A percentile compares a stretch with the other conserved stretches of the same genome.
Conservation (phyloP, 306 rosid species). For the Vigna nakashimae region DNA sequence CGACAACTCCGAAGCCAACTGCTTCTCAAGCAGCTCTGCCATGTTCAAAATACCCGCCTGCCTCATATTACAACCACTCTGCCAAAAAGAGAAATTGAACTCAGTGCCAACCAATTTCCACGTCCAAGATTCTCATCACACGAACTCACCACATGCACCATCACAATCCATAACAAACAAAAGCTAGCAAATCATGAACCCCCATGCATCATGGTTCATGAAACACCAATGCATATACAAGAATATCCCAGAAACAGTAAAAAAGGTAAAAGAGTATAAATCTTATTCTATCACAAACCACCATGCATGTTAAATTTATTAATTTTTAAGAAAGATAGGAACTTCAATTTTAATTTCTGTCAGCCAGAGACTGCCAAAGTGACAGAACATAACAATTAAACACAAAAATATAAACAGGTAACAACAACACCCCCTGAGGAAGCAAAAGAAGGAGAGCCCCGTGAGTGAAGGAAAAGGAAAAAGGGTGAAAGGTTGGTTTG, state of each 20-base stretch:
- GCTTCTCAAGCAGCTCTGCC: conserved; percentile 89
- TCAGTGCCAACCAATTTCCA: conserved; percentile 13
- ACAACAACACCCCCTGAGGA: not conserved
- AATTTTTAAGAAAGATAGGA: not conserved
- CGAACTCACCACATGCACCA: conserved; percentile 29
- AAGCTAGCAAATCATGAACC: not conserved
- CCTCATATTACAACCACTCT: conserved; percentile 93
- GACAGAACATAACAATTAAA: not conserved
- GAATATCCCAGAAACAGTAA: not conserved
- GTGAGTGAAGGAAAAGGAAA: not conserved
- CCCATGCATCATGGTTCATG: conserved; percentile 36
- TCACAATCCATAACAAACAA: conserved; percentile 2
- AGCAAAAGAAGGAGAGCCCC: not conserved
- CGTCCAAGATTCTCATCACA: not conserved
- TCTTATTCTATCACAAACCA: not conserved
- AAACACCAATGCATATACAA: conserved; percentile 26
- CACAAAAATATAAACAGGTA: not conserved
- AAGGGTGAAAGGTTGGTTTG: not conserved
- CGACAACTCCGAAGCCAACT: conserved; percentile 81
- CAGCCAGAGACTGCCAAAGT: not conserved
- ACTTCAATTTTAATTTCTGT: no score
- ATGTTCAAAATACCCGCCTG: conserved; percentile 79
- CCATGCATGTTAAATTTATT: not conserved
- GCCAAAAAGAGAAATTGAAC: conserved; percentile 35
- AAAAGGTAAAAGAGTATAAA: not conserved